Base-by-base conservation (phyloP, 2,329 filamentous ascomycete species). In the Colletotrichum falcatum region DNA sequence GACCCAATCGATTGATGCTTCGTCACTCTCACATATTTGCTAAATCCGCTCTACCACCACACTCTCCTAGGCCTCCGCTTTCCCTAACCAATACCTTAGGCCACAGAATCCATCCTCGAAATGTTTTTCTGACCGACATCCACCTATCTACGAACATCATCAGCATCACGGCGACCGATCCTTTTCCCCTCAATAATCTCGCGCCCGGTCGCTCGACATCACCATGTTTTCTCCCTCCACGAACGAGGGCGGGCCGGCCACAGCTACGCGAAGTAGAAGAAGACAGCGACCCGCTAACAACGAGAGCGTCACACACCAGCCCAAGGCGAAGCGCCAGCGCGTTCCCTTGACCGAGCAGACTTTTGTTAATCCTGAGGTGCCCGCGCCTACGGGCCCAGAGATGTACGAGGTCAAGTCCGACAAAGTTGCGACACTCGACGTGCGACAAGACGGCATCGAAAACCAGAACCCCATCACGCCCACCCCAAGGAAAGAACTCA, bases 281-380 rank as follows among this genome's bases (percentile, higher is more conserved):
- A 86, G 89, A 67, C 89, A 89, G 78, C 87, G 89, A 68, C 89
- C 89, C 61, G 78, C 82, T 75, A 88, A 85, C 76, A 83, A 85
- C 66, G 89, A 91, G 69, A 84, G 81, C 76, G 79, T 87, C 62
- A 79, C 81, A 59, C 84, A 87, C 73, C 86, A 88, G 75, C 89
- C 89, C 35, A 91, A 90, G 79, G 86, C 88, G 16, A 91, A 91
- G 82, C 86, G 89, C 72, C 87, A 88, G 77, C 85, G 89, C 73
- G 80, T 89, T 61, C 87, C 86, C 37, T 78, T 90, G 74, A 85
- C 83, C 64, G 88, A 90, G 70, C 84, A 88, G 75, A 88, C 87
- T 65, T 87, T 87, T 77, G 78, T 83, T 73, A 87, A 86, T 69
- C 85, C 87, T 49, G 86, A 87, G 54, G 66, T 61, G n/a, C 76